Evolutionary conservation across 1,139 yeast genomes (phyloP).

Genomic region (Yamadazyma triangularis): DNA sequence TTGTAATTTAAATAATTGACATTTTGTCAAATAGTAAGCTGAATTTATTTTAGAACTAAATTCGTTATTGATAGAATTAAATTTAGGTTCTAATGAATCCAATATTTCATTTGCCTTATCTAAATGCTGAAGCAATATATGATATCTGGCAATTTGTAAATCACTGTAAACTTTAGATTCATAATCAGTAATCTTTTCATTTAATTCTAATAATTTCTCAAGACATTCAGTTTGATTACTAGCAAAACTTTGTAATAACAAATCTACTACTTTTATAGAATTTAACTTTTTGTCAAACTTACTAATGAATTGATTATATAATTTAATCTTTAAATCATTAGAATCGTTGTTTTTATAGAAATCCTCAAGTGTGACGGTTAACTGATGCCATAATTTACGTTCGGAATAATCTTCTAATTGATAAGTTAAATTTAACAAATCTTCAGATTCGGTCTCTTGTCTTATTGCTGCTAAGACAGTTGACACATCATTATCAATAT

Average conservation of each 20-base stretch:
- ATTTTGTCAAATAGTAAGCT: constrained; percentile 76
- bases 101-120: constrained; percentile 66
- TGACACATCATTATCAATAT: constrained; percentile 44
- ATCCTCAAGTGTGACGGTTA: constrained; percentile 63
- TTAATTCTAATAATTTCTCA: constrained; percentile 44
- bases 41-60: constrained; percentile 72
- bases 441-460: constrained; percentile 61
- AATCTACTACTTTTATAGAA: constrained; percentile 72
- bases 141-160: constrained; percentile 73
- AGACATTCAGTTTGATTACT: constrained; percentile 49
- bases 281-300: constrained; percentile 70
- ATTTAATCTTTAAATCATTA: constrained; percentile 55
- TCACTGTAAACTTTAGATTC: constrained; percentile 56
- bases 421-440: constrained; percentile 59
- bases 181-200: constrained; percentile 28
- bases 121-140: constrained; percentile 54
- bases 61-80: constrained; percentile 35
- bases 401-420: constrained; percentile 85
- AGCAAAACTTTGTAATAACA: constrained; percentile 52
- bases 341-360: constrained; percentile 45
- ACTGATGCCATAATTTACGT: constrained; percentile 74
- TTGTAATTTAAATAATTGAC: constrained; percentile 70
- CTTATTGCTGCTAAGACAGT: constrained; percentile 70
- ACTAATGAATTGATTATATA: constrained; percentile 68
- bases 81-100: constrained; percentile 52